Percentiles rank a stretch among this genome's conserved stretches.
Evolutionary conservation across 2,329 filamentous ascomycete genomes (phyloP).

Genomic region (Trichoderma guizhouense): DNA sequence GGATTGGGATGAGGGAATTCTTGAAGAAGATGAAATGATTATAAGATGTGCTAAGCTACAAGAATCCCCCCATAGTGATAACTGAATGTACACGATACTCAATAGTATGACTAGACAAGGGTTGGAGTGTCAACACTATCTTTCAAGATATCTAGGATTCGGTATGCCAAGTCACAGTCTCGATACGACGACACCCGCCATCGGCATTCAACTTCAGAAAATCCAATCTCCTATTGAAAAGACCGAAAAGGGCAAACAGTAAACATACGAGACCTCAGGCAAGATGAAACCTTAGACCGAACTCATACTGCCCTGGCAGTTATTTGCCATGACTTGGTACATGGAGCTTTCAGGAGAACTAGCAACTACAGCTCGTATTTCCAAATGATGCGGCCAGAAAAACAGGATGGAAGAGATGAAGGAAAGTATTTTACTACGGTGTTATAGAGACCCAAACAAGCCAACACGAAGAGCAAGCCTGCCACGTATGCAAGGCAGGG

Average conservation of each 20-base stretch:
- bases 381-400: background rate
- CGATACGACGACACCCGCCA: background rate
- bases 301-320: background rate
- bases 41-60: background rate
- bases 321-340: background rate
- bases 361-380: background rate
- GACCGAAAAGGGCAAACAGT: background rate
- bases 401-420: background rate
- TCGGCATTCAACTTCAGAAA: background rate
- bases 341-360: background rate
- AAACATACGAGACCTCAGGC: background rate
- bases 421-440: background rate
- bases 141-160: background rate
- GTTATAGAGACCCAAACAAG: background rate
- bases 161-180: background rate
- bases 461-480: background rate
- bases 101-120: background rate
- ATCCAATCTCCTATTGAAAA: background rate
- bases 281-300: background rate
- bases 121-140: background rate
- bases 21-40: background rate
- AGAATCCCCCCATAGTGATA: background rate
- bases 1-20: slow-evolving; percentile 23
- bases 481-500: background rate
- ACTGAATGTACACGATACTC: background rate